These are phyloP conservation scores for Maudiozyma humilis DNA, from an alignment of 1,139 yeast genomes.

Conservation along the genomic window DNA sequence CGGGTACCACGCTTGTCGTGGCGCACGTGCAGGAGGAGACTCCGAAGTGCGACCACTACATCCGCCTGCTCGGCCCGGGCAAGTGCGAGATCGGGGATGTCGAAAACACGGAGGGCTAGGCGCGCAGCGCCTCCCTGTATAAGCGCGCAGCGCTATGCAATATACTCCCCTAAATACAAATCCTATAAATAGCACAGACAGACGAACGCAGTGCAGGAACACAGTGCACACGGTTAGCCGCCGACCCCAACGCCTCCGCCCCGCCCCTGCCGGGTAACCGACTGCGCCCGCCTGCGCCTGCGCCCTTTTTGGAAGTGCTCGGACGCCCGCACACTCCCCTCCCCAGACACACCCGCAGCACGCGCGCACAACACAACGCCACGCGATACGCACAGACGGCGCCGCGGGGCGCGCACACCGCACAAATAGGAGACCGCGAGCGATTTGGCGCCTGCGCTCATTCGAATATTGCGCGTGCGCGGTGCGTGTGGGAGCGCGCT, in stretches of 20 bases:
- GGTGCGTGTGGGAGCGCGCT: too few species aligned
- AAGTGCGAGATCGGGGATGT: constrained; percentile 26
- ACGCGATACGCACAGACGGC: neutral
- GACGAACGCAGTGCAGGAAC: neutral
- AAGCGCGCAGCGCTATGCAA: neutral
- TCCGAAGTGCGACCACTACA: constrained; percentile 46
- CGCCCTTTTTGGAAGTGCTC: neutral
- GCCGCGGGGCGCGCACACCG: neutral
- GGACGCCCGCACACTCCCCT: neutral
- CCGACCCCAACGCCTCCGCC: neutral
- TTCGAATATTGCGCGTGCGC: too few species aligned
- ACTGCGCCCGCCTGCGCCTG: too few species aligned
- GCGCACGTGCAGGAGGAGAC: constrained; percentile 66
- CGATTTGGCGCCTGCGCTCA: too few species aligned
- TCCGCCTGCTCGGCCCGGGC: constrained; percentile 36
- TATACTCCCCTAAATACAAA: too few species aligned
- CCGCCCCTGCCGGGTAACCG: neutral
- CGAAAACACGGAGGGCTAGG: too few species aligned
- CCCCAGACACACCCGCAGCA: neutral
- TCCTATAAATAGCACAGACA: too few species aligned
- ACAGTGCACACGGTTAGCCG: neutral
- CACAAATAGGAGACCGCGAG: neutral
- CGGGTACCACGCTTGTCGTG: constrained; percentile 64
- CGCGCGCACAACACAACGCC: neutral
- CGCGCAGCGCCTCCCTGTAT: too few species aligned